Evolutionary conservation across 345 rosid species (phyloP).

Genomic region (Eucalyptus cloeziana): DNA sequence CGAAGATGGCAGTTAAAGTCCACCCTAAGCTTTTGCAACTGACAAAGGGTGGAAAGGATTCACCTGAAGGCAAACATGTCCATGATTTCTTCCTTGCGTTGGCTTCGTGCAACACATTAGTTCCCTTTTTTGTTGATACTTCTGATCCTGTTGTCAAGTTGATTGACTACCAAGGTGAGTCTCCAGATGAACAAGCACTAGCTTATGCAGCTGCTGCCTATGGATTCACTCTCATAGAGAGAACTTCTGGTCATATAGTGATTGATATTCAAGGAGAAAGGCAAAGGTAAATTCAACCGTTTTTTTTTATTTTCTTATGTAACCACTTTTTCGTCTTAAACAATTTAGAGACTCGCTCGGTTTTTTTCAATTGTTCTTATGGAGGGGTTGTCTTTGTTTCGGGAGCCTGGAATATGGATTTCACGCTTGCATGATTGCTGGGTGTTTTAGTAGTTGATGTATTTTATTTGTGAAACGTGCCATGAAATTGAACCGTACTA

Average conservation of each 20-base stretch:
- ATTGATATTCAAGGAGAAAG: constrained; percentile 75
- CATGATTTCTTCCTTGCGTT: constrained; percentile 86
- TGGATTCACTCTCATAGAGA: constrained; percentile 91
- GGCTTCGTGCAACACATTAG: constrained; percentile 97
- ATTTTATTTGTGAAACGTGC: background rate
- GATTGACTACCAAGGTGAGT: constrained; percentile 98
- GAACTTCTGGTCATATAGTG: constrained; percentile 95
- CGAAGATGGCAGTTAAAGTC: constrained; percentile 74
- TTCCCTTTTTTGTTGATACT: constrained; percentile 64
- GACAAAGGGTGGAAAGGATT: constrained; percentile 24
- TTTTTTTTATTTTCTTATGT: background rate
- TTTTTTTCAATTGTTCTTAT: background rate
- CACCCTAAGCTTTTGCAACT: constrained; percentile 50
- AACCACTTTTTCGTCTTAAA: background rate
- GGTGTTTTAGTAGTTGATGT: background rate
- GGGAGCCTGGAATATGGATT: background rate
- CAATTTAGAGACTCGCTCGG: background rate
- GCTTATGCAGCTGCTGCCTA: constrained; percentile 97
- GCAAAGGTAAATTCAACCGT: constrained; percentile 47
- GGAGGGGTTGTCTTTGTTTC: background rate
- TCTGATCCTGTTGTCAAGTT: constrained; percentile 58
- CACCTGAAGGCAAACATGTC: constrained; percentile 39
- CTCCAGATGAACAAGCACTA: constrained; percentile 98
- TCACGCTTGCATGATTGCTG: background rate
- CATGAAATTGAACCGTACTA: background rate